phyloP scores from a whole-genome alignment of 1,284 basidiomycete species.

The Xerocomus minutiporus region DNA sequence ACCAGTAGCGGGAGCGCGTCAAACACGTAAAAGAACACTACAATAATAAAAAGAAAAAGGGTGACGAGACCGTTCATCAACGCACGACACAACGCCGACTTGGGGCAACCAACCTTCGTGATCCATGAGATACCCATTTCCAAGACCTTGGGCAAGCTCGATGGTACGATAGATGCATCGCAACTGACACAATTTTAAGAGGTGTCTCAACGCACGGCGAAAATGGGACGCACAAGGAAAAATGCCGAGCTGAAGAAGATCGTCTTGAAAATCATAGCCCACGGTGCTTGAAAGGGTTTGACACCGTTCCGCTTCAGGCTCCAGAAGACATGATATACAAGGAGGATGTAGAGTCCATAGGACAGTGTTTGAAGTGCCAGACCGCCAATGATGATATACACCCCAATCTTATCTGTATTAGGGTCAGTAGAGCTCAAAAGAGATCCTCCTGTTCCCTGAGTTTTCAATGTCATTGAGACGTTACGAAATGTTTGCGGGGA shows the following conservation, averaged over 20 bases:
- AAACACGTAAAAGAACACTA: conserved; percentile 40
- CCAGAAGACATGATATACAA: conserved; percentile 16
- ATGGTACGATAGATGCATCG: conserved; percentile 39
- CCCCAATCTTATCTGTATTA: conserved; percentile 10
- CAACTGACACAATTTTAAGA: conserved; percentile 20
- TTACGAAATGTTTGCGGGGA: too few species aligned
- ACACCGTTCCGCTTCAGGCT: conserved; percentile 11
- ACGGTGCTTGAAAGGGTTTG: conserved; percentile 12
- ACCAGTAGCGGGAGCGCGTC: conserved; percentile 40
- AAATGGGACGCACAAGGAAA: conserved; percentile 21
- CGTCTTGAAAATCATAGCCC: conserved; percentile 21
- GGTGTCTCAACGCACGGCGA: background rate
- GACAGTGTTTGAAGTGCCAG: conserved; percentile 25
- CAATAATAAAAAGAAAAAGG: background rate
- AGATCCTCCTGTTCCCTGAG: conserved; percentile 15
- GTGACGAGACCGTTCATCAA: background rate
- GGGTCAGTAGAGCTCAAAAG: conserved; percentile 10
- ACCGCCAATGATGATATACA: conserved; percentile 20
- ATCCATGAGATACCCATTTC: conserved; percentile 31
- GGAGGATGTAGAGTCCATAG: conserved; percentile 21
- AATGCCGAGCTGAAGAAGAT: conserved; percentile 26
- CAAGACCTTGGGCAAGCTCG: conserved; percentile 39
- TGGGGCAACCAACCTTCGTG: conserved; percentile 30
- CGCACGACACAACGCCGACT: background rate
- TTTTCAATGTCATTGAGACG: background rate